These are phyloP conservation scores for Lycium barbarum DNA, from an alignment of 257 asterid species.

Conservation along the genomic window DNA sequence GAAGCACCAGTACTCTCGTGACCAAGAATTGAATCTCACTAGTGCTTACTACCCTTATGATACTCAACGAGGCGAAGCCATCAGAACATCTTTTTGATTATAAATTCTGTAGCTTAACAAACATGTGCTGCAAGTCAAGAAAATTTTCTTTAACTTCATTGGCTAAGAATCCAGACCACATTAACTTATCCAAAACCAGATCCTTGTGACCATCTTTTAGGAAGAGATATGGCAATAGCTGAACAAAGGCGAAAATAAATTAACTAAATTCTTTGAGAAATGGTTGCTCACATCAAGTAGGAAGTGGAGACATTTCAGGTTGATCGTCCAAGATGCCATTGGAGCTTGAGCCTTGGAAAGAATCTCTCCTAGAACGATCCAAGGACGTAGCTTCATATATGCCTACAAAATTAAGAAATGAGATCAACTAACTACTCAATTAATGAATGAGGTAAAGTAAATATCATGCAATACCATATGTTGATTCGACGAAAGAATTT, in stretches of 20 bases:
- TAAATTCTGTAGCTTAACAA: background rate
- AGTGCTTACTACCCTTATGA: background rate
- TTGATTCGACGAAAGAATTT: background rate
- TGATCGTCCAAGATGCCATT: slow-evolving; percentile 69
- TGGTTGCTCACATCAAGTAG: slow-evolving; percentile 59
- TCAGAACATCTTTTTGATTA: background rate
- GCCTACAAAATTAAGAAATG: slow-evolving; percentile 51
- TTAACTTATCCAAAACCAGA: background rate
- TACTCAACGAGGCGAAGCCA: background rate
- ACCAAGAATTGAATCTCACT: background rate
- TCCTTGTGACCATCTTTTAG: background rate
- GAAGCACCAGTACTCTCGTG: background rate
- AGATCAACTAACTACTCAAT: background rate
- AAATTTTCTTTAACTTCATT: background rate
- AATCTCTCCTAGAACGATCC: slow-evolving; percentile 75
- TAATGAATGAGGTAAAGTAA: background rate
- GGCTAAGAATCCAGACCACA: background rate
- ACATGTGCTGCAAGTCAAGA: background rate
- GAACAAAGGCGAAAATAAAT: background rate
- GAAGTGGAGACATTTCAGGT: slow-evolving; percentile 76
- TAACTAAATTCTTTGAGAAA: slow-evolving; percentile 6
- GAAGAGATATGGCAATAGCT: background rate
- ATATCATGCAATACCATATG: background rate
- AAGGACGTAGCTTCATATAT: slow-evolving; percentile 88
- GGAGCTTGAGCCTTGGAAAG: slow-evolving; percentile 58